phyloP scores from a whole-genome alignment of 805 yeast genomes.

The Ogataea pini region DNA sequence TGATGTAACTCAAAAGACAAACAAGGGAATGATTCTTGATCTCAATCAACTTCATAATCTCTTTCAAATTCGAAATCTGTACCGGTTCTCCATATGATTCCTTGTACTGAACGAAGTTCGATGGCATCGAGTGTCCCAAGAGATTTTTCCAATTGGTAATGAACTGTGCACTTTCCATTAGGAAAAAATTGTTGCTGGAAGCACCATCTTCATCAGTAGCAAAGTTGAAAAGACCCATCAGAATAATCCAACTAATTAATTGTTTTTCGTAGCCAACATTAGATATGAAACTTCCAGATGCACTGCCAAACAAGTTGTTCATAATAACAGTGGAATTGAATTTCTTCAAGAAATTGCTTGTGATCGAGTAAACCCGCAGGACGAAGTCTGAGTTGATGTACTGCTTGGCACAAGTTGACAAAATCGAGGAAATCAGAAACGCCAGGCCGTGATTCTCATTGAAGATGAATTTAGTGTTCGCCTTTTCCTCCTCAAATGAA shows the following conservation, averaged over 20 bases:
- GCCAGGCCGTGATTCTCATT: conserved; percentile 36
- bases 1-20: conserved; percentile 55
- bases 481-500: conserved; percentile 38
- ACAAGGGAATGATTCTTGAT: conserved; percentile 60
- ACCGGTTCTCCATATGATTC: conserved; percentile 33
- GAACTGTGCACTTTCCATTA: conserved; percentile 58
- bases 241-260: conserved; percentile 58
- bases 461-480: conserved; percentile 22
- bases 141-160: conserved; percentile 64
- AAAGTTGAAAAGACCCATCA: conserved; percentile 64
- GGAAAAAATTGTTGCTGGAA: conserved; percentile 50
- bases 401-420: conserved; percentile 33
- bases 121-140: conserved; percentile 49
- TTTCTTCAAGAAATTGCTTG: conserved; percentile 33
- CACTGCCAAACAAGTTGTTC: conserved; percentile 34
- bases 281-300: conserved; percentile 30
- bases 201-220: conserved; percentile 29
- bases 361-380: conserved; percentile 31
- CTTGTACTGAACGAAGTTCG: conserved; percentile 36
- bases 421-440: conserved; percentile 33
- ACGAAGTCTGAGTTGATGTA: conserved; percentile 35
- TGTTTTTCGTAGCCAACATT: conserved; percentile 38
- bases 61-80: conserved; percentile 36
- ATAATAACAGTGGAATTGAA: conserved; percentile 39
- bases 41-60: conserved; percentile 43